phyloP scores from a whole-genome alignment of 345 rosid species.

The Trapa bicornis region DNA sequence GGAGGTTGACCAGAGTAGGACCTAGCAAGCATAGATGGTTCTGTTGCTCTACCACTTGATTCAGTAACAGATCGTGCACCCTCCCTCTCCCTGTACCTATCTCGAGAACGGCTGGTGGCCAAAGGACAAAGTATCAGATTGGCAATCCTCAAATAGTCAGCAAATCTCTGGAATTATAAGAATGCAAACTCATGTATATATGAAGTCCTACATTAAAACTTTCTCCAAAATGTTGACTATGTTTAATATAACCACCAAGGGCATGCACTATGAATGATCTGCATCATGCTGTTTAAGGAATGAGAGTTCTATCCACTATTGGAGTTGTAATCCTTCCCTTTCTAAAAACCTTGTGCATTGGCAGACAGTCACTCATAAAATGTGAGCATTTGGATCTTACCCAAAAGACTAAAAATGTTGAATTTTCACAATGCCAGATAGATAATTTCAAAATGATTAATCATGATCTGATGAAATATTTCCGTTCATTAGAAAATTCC shows the following conservation, averaged over 20 bases:
- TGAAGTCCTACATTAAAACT: neutral
- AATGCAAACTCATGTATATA: neutral
- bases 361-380: too few relatives aligned
- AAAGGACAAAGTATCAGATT: neutral
- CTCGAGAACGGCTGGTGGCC: conserved; percentile 42
- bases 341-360: too few relatives aligned
- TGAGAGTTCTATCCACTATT: too few relatives aligned
- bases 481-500: too few relatives aligned
- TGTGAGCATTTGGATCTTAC: too few relatives aligned
- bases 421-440: too few relatives aligned
- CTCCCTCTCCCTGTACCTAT: conserved; percentile 68
- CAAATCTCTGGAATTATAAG: neutral
- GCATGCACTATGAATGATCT: too few relatives aligned
- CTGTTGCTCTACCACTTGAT: conserved; percentile 33
- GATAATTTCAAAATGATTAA: too few relatives aligned
- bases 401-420: too few relatives aligned
- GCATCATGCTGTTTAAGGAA: too few relatives aligned
- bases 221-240: neutral
- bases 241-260: neutral
- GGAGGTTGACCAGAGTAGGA: conserved; percentile 54
- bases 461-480: too few relatives aligned
- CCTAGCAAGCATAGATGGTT: conserved; percentile 2
- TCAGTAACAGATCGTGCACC: conserved; percentile 48
- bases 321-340: too few relatives aligned
- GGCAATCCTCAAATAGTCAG: neutral